Percentiles rank a stretch among this genome's conserved stretches.
Conservation (phyloP, 2,329 filamentous ascomycete genomes). For the Colletotrichum orbiculare region DNA sequence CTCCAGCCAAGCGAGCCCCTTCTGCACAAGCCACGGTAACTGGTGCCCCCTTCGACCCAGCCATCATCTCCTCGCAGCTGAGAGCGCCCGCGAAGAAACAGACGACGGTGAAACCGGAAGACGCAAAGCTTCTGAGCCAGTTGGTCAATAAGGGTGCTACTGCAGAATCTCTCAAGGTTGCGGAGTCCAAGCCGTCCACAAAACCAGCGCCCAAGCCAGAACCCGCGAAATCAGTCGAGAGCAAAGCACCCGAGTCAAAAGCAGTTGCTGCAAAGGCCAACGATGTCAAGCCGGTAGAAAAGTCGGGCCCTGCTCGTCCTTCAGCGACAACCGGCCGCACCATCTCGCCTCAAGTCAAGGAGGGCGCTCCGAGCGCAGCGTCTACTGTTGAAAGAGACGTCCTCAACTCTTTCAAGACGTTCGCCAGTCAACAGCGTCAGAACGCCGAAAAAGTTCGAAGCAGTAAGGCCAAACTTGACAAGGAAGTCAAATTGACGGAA, state of each 20-base stretch:
- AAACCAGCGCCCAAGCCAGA: conserved; percentile 31
- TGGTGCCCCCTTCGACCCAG: conserved; percentile 84
- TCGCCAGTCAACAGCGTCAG: conserved; percentile 67
- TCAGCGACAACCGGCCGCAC: conserved; percentile 54
- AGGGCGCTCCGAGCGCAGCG: conserved; percentile 63
- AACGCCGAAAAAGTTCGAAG: conserved; percentile 66
- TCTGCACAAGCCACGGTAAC: conserved; percentile 78
- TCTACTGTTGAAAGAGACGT: conserved; percentile 72
- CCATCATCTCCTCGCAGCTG: conserved; percentile 90
- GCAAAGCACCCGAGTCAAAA: conserved; percentile 28
- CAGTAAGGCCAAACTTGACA: conserved; percentile 76
- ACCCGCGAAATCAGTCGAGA: conserved; percentile 9
- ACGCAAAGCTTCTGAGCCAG: conserved; percentile 30
- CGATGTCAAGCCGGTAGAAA: conserved; percentile 30
- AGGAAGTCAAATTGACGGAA: conserved; percentile 92
- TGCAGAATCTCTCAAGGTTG: conserved; percentile 20
- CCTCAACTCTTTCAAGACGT: conserved; percentile 71
- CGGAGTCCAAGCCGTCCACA: conserved; percentile 20
- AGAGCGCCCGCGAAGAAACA: conserved; percentile 59
- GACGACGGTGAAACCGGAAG: conserved; percentile 48
- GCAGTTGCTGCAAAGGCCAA: conserved; percentile 16
- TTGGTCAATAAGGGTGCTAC: conserved; percentile 16
- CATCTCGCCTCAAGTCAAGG: conserved; percentile 53
- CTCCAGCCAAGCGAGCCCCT: conserved; percentile 86
- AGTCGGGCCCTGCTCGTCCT: conserved; percentile 44